Conservation (phyloP, 2,329 filamentous ascomycete genomes). For the Phialemonium atrogriseum region DNA sequence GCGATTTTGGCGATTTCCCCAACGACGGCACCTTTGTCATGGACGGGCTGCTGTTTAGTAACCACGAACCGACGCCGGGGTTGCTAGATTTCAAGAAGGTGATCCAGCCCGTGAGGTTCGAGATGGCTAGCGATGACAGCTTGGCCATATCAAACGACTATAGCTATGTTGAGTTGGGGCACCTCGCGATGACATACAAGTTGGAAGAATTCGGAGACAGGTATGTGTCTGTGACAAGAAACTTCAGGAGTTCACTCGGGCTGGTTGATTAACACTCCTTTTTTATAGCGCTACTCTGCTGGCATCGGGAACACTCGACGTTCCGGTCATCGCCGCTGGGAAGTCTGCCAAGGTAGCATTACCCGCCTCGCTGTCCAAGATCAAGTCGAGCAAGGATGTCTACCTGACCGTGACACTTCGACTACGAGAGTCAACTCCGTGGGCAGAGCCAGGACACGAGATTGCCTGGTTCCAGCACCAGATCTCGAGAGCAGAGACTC, state of each 20-base stretch:
- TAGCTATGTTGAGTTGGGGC: slow-evolving; percentile 35
- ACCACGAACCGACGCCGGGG: slow-evolving; percentile 48
- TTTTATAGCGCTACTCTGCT: slow-evolving; percentile 16
- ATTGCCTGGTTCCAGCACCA: slow-evolving; percentile 46
- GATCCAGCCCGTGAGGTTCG: slow-evolving; percentile 43
- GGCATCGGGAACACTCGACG: slow-evolving; percentile 25
- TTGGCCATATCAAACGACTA: slow-evolving; percentile 39
- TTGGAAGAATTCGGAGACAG: slow-evolving; percentile 31
- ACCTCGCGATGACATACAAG: slow-evolving; percentile 33
- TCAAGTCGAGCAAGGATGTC: slow-evolving; percentile 26
- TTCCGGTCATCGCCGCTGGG: slow-evolving; percentile 32
- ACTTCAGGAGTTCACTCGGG: too few relatives aligned
- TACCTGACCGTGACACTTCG: slow-evolving; percentile 37
- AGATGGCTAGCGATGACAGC: slow-evolving; percentile 23
- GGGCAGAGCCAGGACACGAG: slow-evolving; percentile 45
- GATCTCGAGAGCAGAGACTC: slow-evolving; percentile 18
- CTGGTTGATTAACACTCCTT: too few relatives aligned
- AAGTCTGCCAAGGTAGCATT: slow-evolving; percentile 24
- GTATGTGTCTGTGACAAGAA: slow-evolving; percentile 26
- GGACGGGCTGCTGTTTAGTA: slow-evolving; percentile 47
- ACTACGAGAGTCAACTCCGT: slow-evolving; percentile 33
- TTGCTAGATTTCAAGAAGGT: slow-evolving; percentile 49
- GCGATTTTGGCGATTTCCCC: slow-evolving; percentile 53
- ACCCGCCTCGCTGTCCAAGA: slow-evolving; percentile 17
- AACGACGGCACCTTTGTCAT: slow-evolving; percentile 56